Evolutionary conservation across 805 yeast genomes (phyloP).

Genomic region (Starmerella sp.): DNA sequence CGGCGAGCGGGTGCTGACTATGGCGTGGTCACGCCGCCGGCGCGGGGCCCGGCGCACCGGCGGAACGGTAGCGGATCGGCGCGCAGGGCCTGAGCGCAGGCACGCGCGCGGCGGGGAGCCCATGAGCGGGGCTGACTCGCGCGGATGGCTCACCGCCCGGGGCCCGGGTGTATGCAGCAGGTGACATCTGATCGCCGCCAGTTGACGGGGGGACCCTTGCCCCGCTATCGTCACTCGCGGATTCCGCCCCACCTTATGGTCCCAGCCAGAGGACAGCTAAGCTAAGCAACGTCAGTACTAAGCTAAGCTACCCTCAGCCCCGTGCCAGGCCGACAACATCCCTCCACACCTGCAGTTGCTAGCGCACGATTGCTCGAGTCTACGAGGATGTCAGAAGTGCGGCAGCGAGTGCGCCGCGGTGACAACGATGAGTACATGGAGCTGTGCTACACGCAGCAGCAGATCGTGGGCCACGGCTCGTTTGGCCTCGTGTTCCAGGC

Average conservation of each 20-base stretch:
- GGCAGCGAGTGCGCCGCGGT: conserved; percentile 63
- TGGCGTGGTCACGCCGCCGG: not conserved
- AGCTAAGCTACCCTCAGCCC: not conserved
- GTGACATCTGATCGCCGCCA: not conserved
- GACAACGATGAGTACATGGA: conserved; percentile 50
- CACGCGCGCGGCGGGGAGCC: no score
- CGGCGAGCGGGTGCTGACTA: not conserved
- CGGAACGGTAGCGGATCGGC: not conserved
- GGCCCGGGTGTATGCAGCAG: not conserved
- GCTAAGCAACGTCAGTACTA: not conserved
- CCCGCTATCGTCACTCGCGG: conserved; percentile 9
- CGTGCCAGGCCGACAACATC: not conserved
- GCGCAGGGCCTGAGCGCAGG: no score
- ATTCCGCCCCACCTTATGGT: not conserved
- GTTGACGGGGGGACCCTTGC: conserved; percentile 1
- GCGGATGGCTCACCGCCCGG: not conserved
- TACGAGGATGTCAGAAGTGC: conserved; percentile 26
- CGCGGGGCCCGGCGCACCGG: no score
- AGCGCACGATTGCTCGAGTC: not conserved
- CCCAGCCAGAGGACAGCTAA: not conserved
- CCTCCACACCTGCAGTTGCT: not conserved
- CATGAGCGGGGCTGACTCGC: no score
- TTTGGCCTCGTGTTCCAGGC: conserved; percentile 97
- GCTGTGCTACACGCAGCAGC: conserved; percentile 67
- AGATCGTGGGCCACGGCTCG: conserved; percentile 98